phyloP scores from a whole-genome alignment of 2,329 filamentous ascomycete species.

The Knufia petricola region DNA sequence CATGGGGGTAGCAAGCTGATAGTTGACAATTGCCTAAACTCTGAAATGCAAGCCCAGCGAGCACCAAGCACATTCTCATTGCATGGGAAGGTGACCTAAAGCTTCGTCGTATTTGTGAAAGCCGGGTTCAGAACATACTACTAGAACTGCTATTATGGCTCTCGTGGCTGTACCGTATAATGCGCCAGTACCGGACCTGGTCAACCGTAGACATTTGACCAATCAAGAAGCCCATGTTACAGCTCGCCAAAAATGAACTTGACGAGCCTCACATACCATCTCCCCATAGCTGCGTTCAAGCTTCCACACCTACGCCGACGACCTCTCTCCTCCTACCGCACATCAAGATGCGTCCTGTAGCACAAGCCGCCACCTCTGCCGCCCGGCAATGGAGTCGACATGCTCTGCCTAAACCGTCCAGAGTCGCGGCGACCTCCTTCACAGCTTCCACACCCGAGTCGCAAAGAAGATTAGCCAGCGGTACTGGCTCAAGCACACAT shows the following conservation, averaged over 20 bases:
- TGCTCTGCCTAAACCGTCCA: constrained; percentile 30
- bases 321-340: constrained; percentile 16
- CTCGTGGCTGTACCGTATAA: not conserved
- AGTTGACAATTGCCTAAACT: no score
- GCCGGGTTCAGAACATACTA: no score
- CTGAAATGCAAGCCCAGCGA: no score
- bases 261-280: not conserved
- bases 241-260: constrained; percentile 8
- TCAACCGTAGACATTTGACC: not conserved
- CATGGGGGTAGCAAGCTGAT: constrained; percentile 61
- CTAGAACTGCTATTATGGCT: no score
- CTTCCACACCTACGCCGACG: constrained; percentile 8
- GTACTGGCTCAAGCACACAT: constrained; percentile 22
- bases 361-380: constrained; percentile 58
- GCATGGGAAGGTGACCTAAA: no score
- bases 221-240: constrained; percentile 1
- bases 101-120: no score
- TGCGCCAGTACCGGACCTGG: not conserved
- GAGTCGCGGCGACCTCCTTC: constrained; percentile 31
- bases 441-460: constrained; percentile 20
- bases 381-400: constrained; percentile 49
- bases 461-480: constrained; percentile 32
- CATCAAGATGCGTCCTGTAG: constrained; percentile 56
- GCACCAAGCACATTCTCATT: no score
- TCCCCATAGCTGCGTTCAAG: constrained; percentile 4